These are phyloP conservation scores for Hypoxylon intermedium DNA, from an alignment of 495 filamentous ascomycete genomes.

Conservation along the genomic window DNA sequence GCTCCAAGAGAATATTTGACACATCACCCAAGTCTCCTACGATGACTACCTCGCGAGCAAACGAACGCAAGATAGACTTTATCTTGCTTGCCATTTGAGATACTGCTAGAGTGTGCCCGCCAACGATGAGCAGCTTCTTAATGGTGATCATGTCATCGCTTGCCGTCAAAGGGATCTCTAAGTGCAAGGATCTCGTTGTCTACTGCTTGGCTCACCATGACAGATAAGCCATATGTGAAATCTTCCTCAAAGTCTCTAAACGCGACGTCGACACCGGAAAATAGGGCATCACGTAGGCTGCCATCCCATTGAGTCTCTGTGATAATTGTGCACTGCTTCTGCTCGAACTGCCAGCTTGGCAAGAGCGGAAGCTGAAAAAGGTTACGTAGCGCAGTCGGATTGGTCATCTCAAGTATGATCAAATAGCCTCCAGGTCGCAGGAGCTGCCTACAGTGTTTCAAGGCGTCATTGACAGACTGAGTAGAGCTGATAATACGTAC, in stretches of 20 bases:
- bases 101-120: slow-evolving; percentile 7
- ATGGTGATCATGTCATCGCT: background rate
- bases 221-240: slow-evolving; percentile 42
- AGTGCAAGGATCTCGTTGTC: slow-evolving; percentile 34
- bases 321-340: slow-evolving; percentile 47
- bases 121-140: slow-evolving; percentile 27
- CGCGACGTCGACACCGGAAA: slow-evolving; percentile 55
- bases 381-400: slow-evolving; percentile 42
- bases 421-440: slow-evolving; percentile 63
- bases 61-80: background rate
- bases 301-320: slow-evolving; percentile 48
- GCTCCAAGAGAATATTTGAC: slow-evolving; percentile 39
- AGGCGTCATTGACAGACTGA: slow-evolving; percentile 40
- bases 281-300: slow-evolving; percentile 46
- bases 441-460: slow-evolving; percentile 51
- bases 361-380: slow-evolving; percentile 48
- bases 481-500: slow-evolving; percentile 57
- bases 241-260: slow-evolving; percentile 26
- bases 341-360: slow-evolving; percentile 60
- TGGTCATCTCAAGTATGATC: slow-evolving; percentile 55
- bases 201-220: slow-evolving; percentile 55
- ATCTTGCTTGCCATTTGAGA: slow-evolving; percentile 6
- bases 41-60: background rate
- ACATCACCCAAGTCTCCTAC: slow-evolving; percentile 20
- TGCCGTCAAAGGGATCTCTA: background rate